Base-by-base conservation (phyloP, 1,284 basidiomycete genomes). In the Pulveroboletus sp. region DNA sequence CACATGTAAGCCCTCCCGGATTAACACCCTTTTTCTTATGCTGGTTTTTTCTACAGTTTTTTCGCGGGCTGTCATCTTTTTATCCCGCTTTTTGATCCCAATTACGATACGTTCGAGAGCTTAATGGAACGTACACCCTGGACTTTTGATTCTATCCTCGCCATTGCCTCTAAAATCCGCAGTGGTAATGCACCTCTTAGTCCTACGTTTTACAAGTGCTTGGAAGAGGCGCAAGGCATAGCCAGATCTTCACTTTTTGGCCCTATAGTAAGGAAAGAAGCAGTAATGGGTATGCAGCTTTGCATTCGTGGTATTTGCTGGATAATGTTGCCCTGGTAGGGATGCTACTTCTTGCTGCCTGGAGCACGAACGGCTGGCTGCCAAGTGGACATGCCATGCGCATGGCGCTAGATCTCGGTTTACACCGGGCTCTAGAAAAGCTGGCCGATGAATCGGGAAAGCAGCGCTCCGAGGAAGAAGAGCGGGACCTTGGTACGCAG, bases 21-120 rank as follows among this genome's bases (percentile, higher is more conserved):
- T 48, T 4, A 47, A 24, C 15, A 18, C 48, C 33, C 47, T 43
- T 25, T 60, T 8, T 49, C 52, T 58, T 39, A 47, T 53, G 29
- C 57, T 64, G 59, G 69, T 63, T 58, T 57, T 65, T 62, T 70
- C n/a, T 63, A 67, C 76, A 95, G 92, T 66, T 97, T 97, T 81
- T 96, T 96, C 78, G 88, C 90, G 54, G 94, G 94, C 53, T 96
- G 94, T 74, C 91, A 96, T 77, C 84, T 96, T 70, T 96, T 96
- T 78, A 94, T 96, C 59, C 94, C 94, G 40, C 81, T 96, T 49
- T 96, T 94, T 78, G 93, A 96, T 75, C 89, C 91, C 29, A 79
- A 80, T 56, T 95, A 93, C 73, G 94, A 97, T 78, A 92, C 91
- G 3, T 95, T 92, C 75, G 94, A 96, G 71, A 86, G 86, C 62